Conservation (phyloP, 2,329 filamentous ascomycete genomes). For the Botrytis medusae region DNA sequence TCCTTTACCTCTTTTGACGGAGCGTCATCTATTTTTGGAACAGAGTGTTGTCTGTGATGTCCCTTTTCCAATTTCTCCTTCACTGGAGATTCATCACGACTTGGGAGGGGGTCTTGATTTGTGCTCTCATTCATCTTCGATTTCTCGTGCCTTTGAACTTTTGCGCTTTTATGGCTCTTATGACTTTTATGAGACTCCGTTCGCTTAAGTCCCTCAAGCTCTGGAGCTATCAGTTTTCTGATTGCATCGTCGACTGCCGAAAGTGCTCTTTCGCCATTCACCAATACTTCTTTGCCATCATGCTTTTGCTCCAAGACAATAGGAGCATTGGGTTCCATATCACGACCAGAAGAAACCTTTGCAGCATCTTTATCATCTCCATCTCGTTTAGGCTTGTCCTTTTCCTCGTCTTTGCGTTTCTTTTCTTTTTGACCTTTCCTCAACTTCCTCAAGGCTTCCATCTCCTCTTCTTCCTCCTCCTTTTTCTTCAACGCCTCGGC, state of each 20-base stretch:
- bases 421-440: constrained; percentile 18
- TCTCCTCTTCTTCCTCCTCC: constrained; percentile 20
- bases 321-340: neutral
- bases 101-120: constrained; percentile 4
- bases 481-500: constrained; percentile 21
- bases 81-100: constrained; percentile 13
- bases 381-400: constrained; percentile 17
- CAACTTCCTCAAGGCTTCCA: constrained; percentile 20
- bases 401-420: constrained; percentile 22
- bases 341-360: constrained; percentile 4
- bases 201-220: constrained; percentile 16
- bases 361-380: constrained; percentile 18
- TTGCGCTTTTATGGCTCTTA: constrained; percentile 8
- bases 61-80: constrained; percentile 6
- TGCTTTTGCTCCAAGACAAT: neutral
- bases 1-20: neutral
- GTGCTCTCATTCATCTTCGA: constrained; percentile 14
- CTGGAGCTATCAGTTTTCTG: constrained; percentile 16
- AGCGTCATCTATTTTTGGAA: neutral
- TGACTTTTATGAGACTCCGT: constrained; percentile 17
- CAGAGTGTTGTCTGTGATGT: constrained; percentile 5
- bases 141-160: neutral
- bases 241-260: constrained; percentile 20
- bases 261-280: constrained; percentile 11
- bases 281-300: constrained; percentile 9